phyloP scores from a whole-genome alignment of 441 rosid species.

The Eutrema salsugineum region DNA sequence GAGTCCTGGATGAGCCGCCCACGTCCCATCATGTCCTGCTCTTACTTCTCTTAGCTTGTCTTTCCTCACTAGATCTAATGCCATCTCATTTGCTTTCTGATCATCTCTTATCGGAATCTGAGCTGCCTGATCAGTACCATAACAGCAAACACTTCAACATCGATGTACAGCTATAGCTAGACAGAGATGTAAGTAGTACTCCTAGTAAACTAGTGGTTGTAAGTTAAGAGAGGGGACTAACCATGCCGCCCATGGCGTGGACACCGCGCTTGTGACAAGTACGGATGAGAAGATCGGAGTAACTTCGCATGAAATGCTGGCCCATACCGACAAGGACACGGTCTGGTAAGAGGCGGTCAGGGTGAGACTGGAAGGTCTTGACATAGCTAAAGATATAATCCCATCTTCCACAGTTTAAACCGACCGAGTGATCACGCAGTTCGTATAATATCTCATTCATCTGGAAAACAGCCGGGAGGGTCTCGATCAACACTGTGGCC shows the following conservation, averaged over 20 bases:
- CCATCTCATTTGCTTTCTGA: conserved; percentile 71
- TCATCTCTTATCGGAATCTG: conserved; percentile 91
- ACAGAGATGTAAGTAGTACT: background rate
- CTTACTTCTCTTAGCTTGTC: conserved; percentile 82
- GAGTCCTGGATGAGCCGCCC: conserved; percentile 99
- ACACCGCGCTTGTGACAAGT: conserved; percentile 87
- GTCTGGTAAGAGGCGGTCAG: conserved; percentile 77
- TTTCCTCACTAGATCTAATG: conserved; percentile 75
- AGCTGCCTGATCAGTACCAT: conserved; percentile 62
- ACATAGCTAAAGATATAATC: conserved; percentile 95
- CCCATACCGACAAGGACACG: conserved; percentile 80
- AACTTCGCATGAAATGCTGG: conserved; percentile 91
- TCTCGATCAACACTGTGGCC: conserved; percentile 87
- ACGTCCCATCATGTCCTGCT: conserved; percentile 95
- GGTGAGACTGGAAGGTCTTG: conserved; percentile 88
- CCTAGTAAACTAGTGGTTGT: background rate
- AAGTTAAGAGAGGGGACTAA: conserved; percentile 12
- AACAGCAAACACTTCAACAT: background rate
- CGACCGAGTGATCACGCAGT: conserved; percentile 78
- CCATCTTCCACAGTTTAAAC: conserved; percentile 95
- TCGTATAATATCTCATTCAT: conserved; percentile 93
- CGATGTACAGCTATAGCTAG: background rate
- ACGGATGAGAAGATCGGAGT: conserved; percentile 84
- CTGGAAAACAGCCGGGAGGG: conserved; percentile 92
- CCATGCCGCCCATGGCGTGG: conserved; percentile 99